Evolutionary conservation across 345 rosid genomes (phyloP), one percentile per base, ranked within the genome.

Genomic region (Angophora floribunda): DNA sequence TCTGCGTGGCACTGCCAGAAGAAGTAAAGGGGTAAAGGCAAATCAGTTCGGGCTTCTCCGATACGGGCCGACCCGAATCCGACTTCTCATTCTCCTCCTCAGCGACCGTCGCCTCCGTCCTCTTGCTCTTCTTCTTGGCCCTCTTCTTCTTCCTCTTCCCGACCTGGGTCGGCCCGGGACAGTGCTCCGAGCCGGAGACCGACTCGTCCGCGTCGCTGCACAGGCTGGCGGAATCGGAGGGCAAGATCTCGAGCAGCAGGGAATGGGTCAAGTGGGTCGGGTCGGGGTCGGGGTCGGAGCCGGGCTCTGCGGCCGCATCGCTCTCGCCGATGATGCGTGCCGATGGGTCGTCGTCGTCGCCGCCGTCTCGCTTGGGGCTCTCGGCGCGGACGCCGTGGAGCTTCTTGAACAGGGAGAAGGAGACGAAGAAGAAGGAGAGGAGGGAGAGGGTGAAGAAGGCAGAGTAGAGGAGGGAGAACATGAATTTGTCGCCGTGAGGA

Each of bases 21-120:
- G 98, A 95, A 6, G 98, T 97, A 86, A 96, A 94, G 14, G 98
- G 99, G 90, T 94, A 97, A 61, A 95, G 87, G 89, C 98, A 96
- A 75, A 95, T 94, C 90, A 96, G 85, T 67, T 95, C 97, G 59
- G 96, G 94, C 87, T 93, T 94, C 52, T 57, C 86, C 91, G 84
- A 75, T 6, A 19, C 49, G 49, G 84, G 7, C 49, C 90, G 89
- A 88, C 85, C 88, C 88, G 93, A 67, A 89, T 50, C 92, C 89
- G 92, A 87, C 84, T 87, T 75, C 85, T 57, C 88, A 85, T 17
- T 15, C 51, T 89, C 90, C 32, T 89, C 90, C 15, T 86, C 88
- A 63, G 84, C 84, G 4, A 87, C 89, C 49, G 30, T 86, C 89
- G 50, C 88, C n/a, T 89, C 87, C 70, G 91, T 75, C 32, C 88